Percentiles rank a stretch among this genome's conserved stretches.
Conservation (phyloP, 2,329 filamentous ascomycete genomes). For the Colletotrichum sansevieriae region DNA sequence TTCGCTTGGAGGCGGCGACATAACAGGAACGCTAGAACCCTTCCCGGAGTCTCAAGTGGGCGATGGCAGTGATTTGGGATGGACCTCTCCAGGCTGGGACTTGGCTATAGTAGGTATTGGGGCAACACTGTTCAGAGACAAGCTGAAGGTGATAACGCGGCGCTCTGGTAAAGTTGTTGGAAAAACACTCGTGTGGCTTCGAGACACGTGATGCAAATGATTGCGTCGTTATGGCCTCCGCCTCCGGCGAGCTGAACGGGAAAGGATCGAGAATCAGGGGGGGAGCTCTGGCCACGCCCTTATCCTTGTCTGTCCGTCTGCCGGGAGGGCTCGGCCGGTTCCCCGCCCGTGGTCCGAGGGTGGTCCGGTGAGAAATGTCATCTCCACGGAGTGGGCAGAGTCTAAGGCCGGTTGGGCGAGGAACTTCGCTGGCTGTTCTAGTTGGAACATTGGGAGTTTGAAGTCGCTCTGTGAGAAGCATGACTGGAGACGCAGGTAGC, state of each 20-base stretch:
- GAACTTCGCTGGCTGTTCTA: too few relatives aligned
- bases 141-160: slow-evolving; percentile 7
- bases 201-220: slow-evolving; percentile 5
- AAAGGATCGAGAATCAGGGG: neutral
- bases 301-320: slow-evolving; percentile 6
- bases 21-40: slow-evolving; percentile 1
- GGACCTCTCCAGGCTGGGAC: slow-evolving; percentile 9
- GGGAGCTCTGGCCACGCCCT: neutral
- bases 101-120: neutral
- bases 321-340: slow-evolving; percentile 24
- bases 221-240: slow-evolving; percentile 1
- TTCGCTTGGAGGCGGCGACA: neutral
- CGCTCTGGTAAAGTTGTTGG: neutral
- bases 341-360: slow-evolving; percentile 17
- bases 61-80: neutral
- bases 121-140: slow-evolving; percentile 16
- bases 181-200: neutral
- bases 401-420: neutral
- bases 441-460: neutral
- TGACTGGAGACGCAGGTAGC: slow-evolving; percentile 20
- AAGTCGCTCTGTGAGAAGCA: neutral
- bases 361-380: neutral
- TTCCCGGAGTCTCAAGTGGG: slow-evolving; percentile 15
- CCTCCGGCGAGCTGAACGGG: slow-evolving; percentile 13
- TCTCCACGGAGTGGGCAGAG: neutral